phyloP scores from a whole-genome alignment of 352 stramenopile species.

The Phytophthora litchii region DNA sequence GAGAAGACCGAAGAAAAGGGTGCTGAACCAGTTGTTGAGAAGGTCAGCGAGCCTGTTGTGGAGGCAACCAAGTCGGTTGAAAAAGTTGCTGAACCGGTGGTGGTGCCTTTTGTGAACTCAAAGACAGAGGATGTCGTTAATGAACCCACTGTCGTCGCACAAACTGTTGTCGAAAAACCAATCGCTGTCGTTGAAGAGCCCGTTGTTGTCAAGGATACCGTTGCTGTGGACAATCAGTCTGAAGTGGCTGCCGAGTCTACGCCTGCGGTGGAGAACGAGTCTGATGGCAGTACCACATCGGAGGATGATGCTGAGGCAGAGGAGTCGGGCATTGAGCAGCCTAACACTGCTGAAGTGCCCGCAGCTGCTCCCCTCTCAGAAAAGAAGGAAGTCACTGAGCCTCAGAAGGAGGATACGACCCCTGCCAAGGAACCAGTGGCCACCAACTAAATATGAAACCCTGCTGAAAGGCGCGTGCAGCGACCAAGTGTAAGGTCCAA shows the following conservation, averaged over 20 bases:
- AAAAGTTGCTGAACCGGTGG: slow-evolving; percentile 8
- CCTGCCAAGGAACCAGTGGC: slow-evolving; percentile 15
- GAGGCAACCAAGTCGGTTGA: not conserved
- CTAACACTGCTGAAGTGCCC: slow-evolving; percentile 20
- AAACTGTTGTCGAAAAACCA: slow-evolving; percentile 18
- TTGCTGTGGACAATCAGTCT: slow-evolving; percentile 13
- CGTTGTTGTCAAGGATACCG: slow-evolving; percentile 7
- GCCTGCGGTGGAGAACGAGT: slow-evolving; percentile 20
- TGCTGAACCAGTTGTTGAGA: no score
- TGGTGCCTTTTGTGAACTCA: slow-evolving; percentile 2
- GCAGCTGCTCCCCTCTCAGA: slow-evolving; percentile 13
- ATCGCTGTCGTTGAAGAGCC: slow-evolving; percentile 6
- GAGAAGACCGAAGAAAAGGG: no score
- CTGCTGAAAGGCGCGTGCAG: slow-evolving; percentile 17
- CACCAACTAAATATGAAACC: slow-evolving; percentile 39
- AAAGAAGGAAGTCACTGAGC: slow-evolving; percentile 27
- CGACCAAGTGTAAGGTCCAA: slow-evolving; percentile 13
- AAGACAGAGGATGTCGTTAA: not conserved
- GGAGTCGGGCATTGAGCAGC: slow-evolving; percentile 22
- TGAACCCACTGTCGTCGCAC: slow-evolving; percentile 4
- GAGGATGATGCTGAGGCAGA: slow-evolving; percentile 32
- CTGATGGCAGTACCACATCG: slow-evolving; percentile 35
- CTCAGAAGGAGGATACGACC: slow-evolving; percentile 17
- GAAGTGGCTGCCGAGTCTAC: slow-evolving; percentile 10
- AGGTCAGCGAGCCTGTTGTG: no score